A percentile compares a stretch with the other conserved stretches of the same genome.
These are phyloP conservation scores for Cyclotella atomus DNA, from an alignment of 108 stramenopile species.

Conservation along the genomic window DNA sequence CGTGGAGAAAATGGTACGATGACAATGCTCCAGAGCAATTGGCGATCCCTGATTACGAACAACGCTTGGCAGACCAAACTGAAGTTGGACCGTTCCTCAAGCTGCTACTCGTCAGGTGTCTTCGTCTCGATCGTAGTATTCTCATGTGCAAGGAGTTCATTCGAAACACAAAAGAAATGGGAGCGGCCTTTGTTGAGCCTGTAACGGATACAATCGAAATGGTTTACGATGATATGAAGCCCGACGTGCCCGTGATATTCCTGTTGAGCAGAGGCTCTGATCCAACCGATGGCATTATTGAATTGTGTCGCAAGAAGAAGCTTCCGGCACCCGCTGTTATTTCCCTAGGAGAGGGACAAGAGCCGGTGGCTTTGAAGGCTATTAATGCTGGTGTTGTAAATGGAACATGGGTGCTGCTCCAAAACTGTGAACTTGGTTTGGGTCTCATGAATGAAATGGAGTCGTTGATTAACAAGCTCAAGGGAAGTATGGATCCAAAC, in stretches of 20 bases:
- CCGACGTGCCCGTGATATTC: slow-evolving; percentile 87
- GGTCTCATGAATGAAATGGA: slow-evolving; percentile 90
- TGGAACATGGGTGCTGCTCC: slow-evolving; percentile 92
- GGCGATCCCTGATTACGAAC: slow-evolving; percentile 89
- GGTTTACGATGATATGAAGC: slow-evolving; percentile 84
- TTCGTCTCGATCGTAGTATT: slow-evolving; percentile 90
- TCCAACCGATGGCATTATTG: slow-evolving; percentile 92
- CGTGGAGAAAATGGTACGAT: slow-evolving; percentile 90
- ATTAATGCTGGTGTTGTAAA: slow-evolving; percentile 87
- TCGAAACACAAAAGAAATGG: slow-evolving; percentile 81
- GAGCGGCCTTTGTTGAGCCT: slow-evolving; percentile 86
- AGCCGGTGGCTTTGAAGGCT: slow-evolving; percentile 90
- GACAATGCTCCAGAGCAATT: slow-evolving; percentile 88
- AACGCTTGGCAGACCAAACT: slow-evolving; percentile 62
- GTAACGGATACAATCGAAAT: slow-evolving; percentile 92
- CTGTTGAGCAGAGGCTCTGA: slow-evolving; percentile 89
- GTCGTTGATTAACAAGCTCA: slow-evolving; percentile 73
- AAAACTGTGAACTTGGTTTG: slow-evolving; percentile 91
- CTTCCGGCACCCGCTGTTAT: slow-evolving; percentile 84
- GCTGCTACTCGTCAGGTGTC: slow-evolving; percentile 81
- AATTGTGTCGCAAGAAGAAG: slow-evolving; percentile 87
- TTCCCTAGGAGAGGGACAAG: slow-evolving; percentile 92
- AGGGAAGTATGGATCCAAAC: slow-evolving; percentile 79
- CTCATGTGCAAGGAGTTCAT: slow-evolving; percentile 88
- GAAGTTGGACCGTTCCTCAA: slow-evolving; percentile 84